A percentile compares a stretch with the other conserved stretches of the same genome.
phyloP scores from a whole-genome alignment of 106 monocot genomes.

The Narthecium ossifragum region DNA sequence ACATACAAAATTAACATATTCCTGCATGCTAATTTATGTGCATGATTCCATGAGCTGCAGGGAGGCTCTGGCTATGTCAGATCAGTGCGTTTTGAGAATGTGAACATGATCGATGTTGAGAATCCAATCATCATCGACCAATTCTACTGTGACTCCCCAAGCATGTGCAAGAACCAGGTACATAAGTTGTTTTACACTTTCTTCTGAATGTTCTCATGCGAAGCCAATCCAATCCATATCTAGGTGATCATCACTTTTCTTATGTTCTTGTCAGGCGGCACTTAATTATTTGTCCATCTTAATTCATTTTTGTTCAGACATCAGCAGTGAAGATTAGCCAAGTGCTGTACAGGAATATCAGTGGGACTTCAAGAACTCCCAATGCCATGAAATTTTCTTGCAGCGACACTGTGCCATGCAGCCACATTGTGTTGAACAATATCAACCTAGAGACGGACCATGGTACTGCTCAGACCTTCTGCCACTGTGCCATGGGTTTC shows the following conservation, averaged over 20 bases:
- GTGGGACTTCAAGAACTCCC: constrained; percentile 63
- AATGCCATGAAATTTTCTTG: constrained; percentile 80
- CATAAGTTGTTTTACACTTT: no score
- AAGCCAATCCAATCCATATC: no score
- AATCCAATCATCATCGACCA: constrained; percentile 98
- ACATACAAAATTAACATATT: no score
- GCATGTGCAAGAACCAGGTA: constrained; percentile 66
- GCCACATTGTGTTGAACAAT: constrained; percentile 74
- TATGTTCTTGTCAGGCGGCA: no score
- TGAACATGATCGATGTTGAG: constrained; percentile 61
- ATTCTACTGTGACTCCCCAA: constrained; percentile 81
- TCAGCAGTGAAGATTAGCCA: constrained; percentile 85
- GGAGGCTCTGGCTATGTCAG: constrained; percentile 84
- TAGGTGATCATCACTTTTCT: no score
- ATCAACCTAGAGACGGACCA: constrained; percentile 58
- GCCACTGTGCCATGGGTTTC: constrained; percentile 89
- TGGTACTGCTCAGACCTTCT: constrained; percentile 63
- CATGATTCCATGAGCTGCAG: constrained; percentile 24
- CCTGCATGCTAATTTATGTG: no score
- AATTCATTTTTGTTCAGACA: constrained; percentile 32
- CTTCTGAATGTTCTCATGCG: no score
- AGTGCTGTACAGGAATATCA: constrained; percentile 68
- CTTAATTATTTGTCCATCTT: no score
- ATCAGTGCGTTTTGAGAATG: constrained; percentile 59
- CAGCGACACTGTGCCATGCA: constrained; percentile 83